Percentiles rank a stretch among this genome's conserved stretches.
These are phyloP conservation scores for Saccharum spontaneum DNA, from an alignment of 176 grass and related monocot genomes.

Conservation along the genomic window DNA sequence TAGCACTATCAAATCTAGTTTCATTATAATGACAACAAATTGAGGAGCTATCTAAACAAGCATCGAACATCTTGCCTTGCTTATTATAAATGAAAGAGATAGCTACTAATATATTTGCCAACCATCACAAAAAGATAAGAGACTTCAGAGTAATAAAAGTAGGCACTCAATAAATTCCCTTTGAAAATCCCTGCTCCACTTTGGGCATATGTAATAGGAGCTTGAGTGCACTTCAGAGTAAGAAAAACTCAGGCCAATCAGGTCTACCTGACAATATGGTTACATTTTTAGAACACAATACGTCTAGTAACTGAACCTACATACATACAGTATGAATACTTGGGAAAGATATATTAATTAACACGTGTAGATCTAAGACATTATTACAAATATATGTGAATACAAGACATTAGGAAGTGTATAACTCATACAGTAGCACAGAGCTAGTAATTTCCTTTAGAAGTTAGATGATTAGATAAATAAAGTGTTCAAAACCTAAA, in stretches of 20 bases:
- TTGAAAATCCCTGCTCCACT: conserved; percentile 8
- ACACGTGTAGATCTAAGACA: not conserved
- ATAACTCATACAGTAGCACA: conserved; percentile 6
- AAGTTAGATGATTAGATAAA: conserved; percentile 24
- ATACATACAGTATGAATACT: not conserved
- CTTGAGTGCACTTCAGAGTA: not conserved
- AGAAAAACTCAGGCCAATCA: not conserved
- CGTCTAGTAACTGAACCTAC: not conserved
- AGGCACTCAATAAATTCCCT: not conserved
- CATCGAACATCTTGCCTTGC: conserved; percentile 3
- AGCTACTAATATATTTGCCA: not conserved
- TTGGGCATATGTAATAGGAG: not conserved
- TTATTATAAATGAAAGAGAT: conserved; percentile 18
- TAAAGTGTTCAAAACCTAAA: not conserved
- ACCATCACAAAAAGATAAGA: conserved; percentile 8
- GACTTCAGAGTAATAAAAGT: not conserved
- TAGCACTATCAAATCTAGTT: not conserved
- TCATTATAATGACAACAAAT: conserved; percentile 7
- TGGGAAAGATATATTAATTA: conserved; percentile 1
- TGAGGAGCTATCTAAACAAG: not conserved
- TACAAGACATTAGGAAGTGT: conserved; percentile 24
- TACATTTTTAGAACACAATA: not conserved
- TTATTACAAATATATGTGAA: not conserved
- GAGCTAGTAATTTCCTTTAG: conserved; percentile 4
- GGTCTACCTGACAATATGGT: not conserved